These are phyloP conservation scores for Davidsoniella neocaledoniae DNA, from an alignment of 2,329 filamentous ascomycete species.

Conservation along the genomic window DNA sequence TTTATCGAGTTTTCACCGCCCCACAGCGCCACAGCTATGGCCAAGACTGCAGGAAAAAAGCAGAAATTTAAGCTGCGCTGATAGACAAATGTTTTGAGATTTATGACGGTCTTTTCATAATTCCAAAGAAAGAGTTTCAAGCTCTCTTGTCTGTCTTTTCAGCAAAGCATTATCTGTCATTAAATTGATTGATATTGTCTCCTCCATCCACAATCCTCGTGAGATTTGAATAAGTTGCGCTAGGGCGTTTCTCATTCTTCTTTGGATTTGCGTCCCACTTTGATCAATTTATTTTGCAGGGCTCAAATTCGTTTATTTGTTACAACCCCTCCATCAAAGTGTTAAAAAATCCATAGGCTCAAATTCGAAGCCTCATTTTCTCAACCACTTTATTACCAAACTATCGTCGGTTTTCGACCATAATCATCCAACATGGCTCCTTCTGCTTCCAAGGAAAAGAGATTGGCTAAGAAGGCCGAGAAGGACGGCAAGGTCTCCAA, in stretches of 20 bases:
- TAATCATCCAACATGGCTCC: slow-evolving; percentile 35
- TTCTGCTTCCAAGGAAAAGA: slow-evolving; percentile 54
- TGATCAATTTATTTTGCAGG: slow-evolving; percentile 5
- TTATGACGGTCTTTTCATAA: not conserved
- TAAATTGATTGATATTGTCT: not conserved
- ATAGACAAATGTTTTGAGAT: not conserved
- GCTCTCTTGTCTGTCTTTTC: not conserved
- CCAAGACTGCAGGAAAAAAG: slow-evolving; percentile 9
- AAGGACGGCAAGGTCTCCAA: slow-evolving; percentile 63
- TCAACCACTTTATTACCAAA: slow-evolving; percentile 12
- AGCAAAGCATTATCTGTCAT: not conserved
- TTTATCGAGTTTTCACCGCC: slow-evolving; percentile 10
- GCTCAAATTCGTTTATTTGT: slow-evolving; percentile 9
- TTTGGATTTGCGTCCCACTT: slow-evolving; percentile 7
- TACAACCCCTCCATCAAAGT: slow-evolving; percentile 2
- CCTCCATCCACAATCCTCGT: not conserved
- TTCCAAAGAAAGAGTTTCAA: slow-evolving; percentile 4
- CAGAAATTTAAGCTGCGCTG: not conserved
- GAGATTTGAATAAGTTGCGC: not conserved
- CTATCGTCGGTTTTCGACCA: slow-evolving; percentile 12
- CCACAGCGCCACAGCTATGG: slow-evolving; percentile 10
- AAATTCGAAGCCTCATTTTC: slow-evolving; percentile 7
- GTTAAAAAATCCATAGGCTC: slow-evolving; percentile 3
- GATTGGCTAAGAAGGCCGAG: slow-evolving; percentile 53
- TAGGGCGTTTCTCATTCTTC: not conserved